Evolutionary conservation across 78 protist genomes (phyloP).

Genomic region (Thecamonas trahens): DNA sequence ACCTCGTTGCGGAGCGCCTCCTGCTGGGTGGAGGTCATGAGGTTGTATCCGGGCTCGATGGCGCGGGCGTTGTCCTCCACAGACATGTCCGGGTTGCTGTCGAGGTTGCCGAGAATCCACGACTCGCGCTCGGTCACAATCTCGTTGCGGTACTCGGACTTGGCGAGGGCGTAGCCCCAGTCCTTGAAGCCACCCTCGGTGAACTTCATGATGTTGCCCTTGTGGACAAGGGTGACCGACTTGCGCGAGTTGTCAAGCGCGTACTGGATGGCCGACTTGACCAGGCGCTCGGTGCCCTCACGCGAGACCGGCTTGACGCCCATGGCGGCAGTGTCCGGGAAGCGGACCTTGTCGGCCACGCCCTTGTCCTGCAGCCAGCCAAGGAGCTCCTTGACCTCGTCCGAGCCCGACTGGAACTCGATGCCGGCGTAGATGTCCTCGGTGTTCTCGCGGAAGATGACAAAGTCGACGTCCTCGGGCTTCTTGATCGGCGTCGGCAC

Average conservation of each 20-base stretch:
- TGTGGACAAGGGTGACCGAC: slow-evolving; percentile 25
- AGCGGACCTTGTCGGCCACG: not conserved
- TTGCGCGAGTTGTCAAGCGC: not conserved
- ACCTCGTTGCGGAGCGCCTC: no score
- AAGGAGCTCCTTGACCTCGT: not conserved
- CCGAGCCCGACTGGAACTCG: slow-evolving; percentile 6
- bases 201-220: slow-evolving; percentile 30
- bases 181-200: slow-evolving; percentile 1
- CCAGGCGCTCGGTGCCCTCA: slow-evolving; percentile 17
- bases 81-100: not conserved
- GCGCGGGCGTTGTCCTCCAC: slow-evolving; percentile 10
- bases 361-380: not conserved
- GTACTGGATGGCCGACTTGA: slow-evolving; percentile 18
- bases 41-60: not conserved
- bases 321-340: slow-evolving; percentile 5
- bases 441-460: slow-evolving; percentile 38
- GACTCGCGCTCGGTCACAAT: slow-evolving; percentile 18
- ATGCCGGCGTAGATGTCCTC: slow-evolving; percentile 38
- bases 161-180: not conserved
- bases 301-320: slow-evolving; percentile 26
- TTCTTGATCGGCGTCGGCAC: not conserved
- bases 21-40: no score
- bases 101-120: no score
- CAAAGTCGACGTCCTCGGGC: slow-evolving; percentile 24
- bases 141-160: slow-evolving; percentile 24